Base-by-base conservation (phyloP, 2,329 filamentous ascomycete genomes). In the Phoma sp. region DNA sequence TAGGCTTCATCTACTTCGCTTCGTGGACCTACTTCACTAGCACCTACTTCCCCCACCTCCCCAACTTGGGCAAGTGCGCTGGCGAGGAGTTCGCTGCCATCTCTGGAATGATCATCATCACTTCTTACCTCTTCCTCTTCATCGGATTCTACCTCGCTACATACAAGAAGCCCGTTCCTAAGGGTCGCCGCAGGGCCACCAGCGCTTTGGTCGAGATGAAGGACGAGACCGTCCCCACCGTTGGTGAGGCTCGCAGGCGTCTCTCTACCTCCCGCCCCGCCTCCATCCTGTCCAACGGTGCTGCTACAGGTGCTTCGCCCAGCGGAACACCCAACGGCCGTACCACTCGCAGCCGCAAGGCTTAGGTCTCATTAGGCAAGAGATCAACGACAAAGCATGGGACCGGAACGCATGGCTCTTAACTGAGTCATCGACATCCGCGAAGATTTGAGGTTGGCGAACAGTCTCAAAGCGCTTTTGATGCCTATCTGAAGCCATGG, bases 11-110 rank as follows among this genome's bases (percentile, higher is more conserved):
- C 77, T 98, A 98, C 87, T 98, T 96, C 73, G 93, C 93, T 47
- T 96, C 93, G n/a, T 98, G 93, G 85, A 97, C 93, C 67, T 98
- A 98, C 84, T 97, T 97, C 83, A 87, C 89, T 66, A 93, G 89
- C 68, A 89, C 88, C 67, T 97, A 97, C 86, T 96, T 89, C 82
- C 84, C 83, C 40, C 89, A 85, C 82, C 81, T 96, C 75, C 93
- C 93, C 62, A 96, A 91, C 75, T 79, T 83, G 60, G 93, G 93
- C 76, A 82, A 87, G 67, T 99, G 93, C 76, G 91, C 93, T 36
- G 93, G 93, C 70, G 93, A 98, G 82, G 95, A 98, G 78, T 98
- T 97, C 71, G 93, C 93, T 43, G 93, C 93, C 39, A 91, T 97
- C 71, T 84, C 93, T 56, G 93, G 93, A 67, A 96, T 97, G 67